A percentile compares a stretch with the other conserved stretches of the same genome.
These are phyloP conservation scores for Zanthoxylum bungeanum DNA, from an alignment of 345 rosid genomes.

Conservation along the genomic window DNA sequence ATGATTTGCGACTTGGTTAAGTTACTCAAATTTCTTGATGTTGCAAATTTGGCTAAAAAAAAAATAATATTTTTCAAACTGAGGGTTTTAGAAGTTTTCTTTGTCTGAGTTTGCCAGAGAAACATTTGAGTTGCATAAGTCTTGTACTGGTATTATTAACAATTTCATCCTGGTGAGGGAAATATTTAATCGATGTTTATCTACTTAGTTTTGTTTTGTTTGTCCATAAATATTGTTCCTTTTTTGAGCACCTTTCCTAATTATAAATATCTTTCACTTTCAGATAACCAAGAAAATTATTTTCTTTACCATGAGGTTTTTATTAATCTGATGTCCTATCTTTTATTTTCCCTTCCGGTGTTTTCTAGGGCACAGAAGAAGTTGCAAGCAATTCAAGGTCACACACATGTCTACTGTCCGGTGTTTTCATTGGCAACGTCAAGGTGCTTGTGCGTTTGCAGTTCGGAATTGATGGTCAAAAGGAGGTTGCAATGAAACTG, in stretches of 20 bases:
- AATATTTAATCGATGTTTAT: neutral
- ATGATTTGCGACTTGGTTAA: neutral
- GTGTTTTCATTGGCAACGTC: constrained; percentile 83
- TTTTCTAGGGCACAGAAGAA: constrained; percentile 74
- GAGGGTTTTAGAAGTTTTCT: neutral
- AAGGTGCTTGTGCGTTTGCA: constrained; percentile 78
- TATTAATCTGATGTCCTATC: constrained; percentile 2
- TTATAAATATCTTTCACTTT: neutral
- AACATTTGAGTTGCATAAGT: neutral
- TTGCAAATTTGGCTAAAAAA: neutral
- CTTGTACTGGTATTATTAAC: neutral
- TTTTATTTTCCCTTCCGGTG: neutral
- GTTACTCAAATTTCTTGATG: neutral
- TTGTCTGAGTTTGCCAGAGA: neutral
- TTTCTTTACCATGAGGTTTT: neutral
- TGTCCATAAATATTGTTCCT: too few relatives aligned
- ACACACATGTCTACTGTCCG: constrained; percentile 82
- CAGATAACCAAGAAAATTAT: neutral
- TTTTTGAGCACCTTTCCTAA: neutral
- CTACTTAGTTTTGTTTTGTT: too few relatives aligned
- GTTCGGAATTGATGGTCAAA: constrained; percentile 78
- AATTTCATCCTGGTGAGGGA: neutral
- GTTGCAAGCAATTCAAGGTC: constrained; percentile 89
- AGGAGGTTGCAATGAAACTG: constrained; percentile 89
- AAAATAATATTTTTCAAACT: neutral